Base-by-base conservation (phyloP, 1,284 basidiomycete species). In the Rhodotorula sp. region DNA sequence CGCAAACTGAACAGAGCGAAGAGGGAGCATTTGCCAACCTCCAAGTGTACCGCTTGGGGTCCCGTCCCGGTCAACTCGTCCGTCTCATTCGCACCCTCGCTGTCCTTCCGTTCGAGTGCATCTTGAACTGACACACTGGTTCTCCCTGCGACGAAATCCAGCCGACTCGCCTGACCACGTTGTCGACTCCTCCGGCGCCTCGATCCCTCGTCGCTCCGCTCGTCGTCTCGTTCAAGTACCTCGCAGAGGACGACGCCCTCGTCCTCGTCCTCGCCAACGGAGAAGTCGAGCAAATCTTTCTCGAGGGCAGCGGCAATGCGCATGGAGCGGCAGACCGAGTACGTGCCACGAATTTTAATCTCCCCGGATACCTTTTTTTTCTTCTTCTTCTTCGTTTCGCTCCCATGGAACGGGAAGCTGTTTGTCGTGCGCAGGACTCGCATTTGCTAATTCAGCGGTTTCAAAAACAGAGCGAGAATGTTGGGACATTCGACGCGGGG, bases 401-500 rank as follows among this genome's bases (percentile, higher is more conserved):
- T n/a, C n/a, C n/a, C n/a, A n/a, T n/a, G n/a, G n/a, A n/a, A n/a
- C n/a, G n/a, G n/a, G n/a, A n/a, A n/a, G n/a, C n/a, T n/a, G n/a
- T n/a, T 10, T 43, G 12, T 12, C 39, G 39, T 43, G 10, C 10
- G 39, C 39, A 43, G 1, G 1, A 52, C 51, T 52, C 7, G n/a
- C 49, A 51, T n/a, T 7, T 43, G 39, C 21, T 52, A n/a, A 52
- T 23, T 23, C 15, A 4, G 21, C 21, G 51, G 1, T 1, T 14
- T 43, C 10, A 10, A 10, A 16, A 20, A 29, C 58, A 79, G 76
- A 29, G 76, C 16, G 91, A 94, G 75, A 86, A 92, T 8, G 88
- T 94, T 64, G 95, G 96, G 7, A 89, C 89, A 0, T 87, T 98
- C 21, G 93, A 97, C 70, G 85, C 87, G 39, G 93, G 92, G 0